These are phyloP conservation scores for Heritiera littoralis DNA, from an alignment of 345 rosid species.

Conservation along the genomic window DNA sequence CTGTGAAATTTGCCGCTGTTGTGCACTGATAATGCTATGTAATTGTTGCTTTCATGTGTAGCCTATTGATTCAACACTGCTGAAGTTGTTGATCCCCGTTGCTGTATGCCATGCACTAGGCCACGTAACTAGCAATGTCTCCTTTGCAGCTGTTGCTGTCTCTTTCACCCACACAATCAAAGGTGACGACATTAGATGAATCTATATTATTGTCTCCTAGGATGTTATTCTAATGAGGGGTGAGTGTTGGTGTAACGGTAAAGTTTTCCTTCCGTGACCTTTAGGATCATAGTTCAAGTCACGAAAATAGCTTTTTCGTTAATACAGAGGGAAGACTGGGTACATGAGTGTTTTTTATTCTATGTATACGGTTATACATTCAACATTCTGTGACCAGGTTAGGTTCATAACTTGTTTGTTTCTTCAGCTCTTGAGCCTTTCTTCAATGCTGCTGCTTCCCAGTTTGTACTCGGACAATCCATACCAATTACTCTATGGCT, in stretches of 20 bases:
- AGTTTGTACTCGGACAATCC: conserved; percentile 75
- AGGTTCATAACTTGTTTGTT: conserved; percentile 10
- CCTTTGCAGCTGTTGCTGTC: conserved; percentile 98
- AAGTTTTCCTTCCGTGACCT: too few relatives aligned
- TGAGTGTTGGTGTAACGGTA: too few relatives aligned
- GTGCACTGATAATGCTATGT: not conserved
- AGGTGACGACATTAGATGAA: conserved; percentile 41
- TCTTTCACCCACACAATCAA: conserved; percentile 95
- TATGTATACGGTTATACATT: not conserved
- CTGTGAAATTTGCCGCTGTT: not conserved
- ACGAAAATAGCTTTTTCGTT: too few relatives aligned
- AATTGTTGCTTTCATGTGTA: conserved; percentile 34
- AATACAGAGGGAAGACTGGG: too few relatives aligned
- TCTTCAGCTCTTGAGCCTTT: conserved; percentile 92
- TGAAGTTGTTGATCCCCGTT: conserved; percentile 89
- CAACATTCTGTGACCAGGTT: not conserved
- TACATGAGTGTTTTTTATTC: too few relatives aligned
- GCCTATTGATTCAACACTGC: conserved; percentile 79
- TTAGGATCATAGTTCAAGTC: too few relatives aligned
- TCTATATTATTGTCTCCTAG: not conserved
- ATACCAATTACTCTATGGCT: conserved; percentile 84
- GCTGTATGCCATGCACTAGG: conserved; percentile 94
- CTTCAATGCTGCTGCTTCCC: conserved; percentile 96
- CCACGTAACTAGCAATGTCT: conserved; percentile 91
- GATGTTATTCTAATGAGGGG: too few relatives aligned